phyloP scores from a whole-genome alignment of 192 early-diverging fungal species.

The Coemansia sp. region DNA sequence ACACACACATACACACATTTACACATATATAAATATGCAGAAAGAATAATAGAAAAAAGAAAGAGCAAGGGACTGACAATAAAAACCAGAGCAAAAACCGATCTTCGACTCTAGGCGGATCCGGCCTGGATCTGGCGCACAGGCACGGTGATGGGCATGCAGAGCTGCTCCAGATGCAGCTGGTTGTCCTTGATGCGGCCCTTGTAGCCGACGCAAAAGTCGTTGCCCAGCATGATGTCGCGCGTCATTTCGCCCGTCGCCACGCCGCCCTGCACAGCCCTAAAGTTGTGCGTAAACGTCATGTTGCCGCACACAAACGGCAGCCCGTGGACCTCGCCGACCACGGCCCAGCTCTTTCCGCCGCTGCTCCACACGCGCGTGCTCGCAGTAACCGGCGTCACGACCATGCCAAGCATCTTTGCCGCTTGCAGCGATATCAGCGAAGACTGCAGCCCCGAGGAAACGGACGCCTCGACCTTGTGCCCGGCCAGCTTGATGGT shows the following conservation, averaged over 20 bases:
- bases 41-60: no score
- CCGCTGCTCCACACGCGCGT: slow-evolving; percentile 40
- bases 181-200: slow-evolving; percentile 50
- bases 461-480: slow-evolving; percentile 35
- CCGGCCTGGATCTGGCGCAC: slow-evolving; percentile 37
- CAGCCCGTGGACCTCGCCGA: slow-evolving; percentile 37
- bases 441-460: slow-evolving; percentile 42
- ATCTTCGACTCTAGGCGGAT: neutral
- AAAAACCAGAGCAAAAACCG: neutral
- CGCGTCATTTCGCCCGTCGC: slow-evolving; percentile 34
- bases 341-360: slow-evolving; percentile 40
- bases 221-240: slow-evolving; percentile 47
- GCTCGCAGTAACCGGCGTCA: slow-evolving; percentile 18
- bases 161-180: slow-evolving; percentile 42
- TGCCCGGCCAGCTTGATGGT: slow-evolving; percentile 27
- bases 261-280: slow-evolving; percentile 32
- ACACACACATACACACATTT: no score
- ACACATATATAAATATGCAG: no score
- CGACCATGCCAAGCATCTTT: slow-evolving; percentile 24
- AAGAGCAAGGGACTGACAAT: no score
- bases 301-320: slow-evolving; percentile 53
- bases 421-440: slow-evolving; percentile 44
- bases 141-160: slow-evolving; percentile 44
- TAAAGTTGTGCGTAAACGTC: slow-evolving; percentile 47
- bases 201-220: slow-evolving; percentile 51